Evolutionary conservation across 768 basidiomycete species (phyloP).

Genomic region (Kwoniella dendrophila): DNA sequence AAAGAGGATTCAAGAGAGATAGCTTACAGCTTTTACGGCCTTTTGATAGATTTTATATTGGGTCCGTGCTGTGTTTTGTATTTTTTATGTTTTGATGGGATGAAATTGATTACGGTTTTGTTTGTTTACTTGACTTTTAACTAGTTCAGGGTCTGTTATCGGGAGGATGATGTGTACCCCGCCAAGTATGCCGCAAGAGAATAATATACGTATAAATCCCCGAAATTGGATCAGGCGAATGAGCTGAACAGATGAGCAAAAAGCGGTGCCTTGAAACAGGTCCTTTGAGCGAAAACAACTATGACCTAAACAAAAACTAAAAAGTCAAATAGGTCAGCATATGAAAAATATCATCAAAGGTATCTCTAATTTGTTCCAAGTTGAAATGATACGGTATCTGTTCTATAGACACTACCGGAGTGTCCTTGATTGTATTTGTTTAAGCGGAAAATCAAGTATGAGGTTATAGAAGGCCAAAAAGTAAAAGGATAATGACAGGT

Average conservation of each 20-base stretch:
- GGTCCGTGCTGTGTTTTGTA: slow-evolving; percentile 10
- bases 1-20: background rate
- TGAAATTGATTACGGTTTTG: background rate
- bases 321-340: background rate
- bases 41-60: background rate
- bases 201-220: too few species aligned
- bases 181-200: slow-evolving; percentile 6
- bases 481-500: background rate
- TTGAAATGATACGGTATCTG: background rate
- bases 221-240: too few species aligned
- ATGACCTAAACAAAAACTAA: background rate
- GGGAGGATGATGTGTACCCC: background rate
- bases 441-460: background rate
- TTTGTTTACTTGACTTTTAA: background rate
- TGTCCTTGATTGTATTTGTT: background rate
- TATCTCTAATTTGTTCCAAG: too few species aligned
- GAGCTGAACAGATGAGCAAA: background rate
- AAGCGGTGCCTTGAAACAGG: slow-evolving; percentile 1
- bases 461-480: background rate
- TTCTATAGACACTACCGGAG: slow-evolving; percentile 1
- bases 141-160: background rate
- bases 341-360: background rate
- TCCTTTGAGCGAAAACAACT: background rate
- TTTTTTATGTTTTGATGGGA: background rate
- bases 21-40: too few species aligned